phyloP scores from a whole-genome alignment of 495 filamentous ascomycete genomes.

The Aspergillus diversus region DNA sequence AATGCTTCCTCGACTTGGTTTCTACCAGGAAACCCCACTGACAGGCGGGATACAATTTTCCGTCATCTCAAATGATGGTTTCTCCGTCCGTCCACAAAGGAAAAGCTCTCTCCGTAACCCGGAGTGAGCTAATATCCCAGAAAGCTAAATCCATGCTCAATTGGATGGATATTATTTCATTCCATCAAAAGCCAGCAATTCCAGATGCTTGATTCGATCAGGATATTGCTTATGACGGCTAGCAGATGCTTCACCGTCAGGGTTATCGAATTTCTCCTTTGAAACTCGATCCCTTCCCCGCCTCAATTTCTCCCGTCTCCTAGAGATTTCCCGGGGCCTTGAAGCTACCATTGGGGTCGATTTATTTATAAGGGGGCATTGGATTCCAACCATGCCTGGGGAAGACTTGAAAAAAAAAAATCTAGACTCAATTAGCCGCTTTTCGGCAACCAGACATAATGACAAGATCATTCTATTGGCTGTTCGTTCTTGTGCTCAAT shows the following conservation, averaged over 20 bases:
- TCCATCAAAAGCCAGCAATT: not conserved
- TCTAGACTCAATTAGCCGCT: not conserved
- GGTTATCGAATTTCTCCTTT: not conserved
- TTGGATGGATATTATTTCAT: not conserved
- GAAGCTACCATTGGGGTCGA: not conserved
- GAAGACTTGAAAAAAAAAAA: not conserved
- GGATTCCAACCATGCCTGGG: not conserved
- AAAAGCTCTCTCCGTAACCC: not conserved
- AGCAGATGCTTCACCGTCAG: not conserved
- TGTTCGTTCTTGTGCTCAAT: slow-evolving; percentile 16
- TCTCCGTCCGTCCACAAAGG: slow-evolving; percentile 22
- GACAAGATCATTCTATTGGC: slow-evolving; percentile 6
- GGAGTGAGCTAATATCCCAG: slow-evolving; percentile 4
- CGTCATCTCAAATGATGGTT: slow-evolving; percentile 17
- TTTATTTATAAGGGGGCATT: no score
- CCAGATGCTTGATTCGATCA: slow-evolving; percentile 17
- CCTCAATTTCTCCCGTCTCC: slow-evolving; percentile 23
- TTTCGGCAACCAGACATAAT: slow-evolving; percentile 6
- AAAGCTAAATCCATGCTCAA: not conserved
- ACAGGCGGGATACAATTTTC: slow-evolving; percentile 34
- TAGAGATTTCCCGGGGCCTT: slow-evolving; percentile 24
- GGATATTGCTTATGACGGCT: slow-evolving; percentile 10
- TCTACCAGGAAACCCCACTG: not conserved
- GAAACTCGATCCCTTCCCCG: slow-evolving; percentile 4
- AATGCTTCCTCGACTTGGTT: no score